Conservation (phyloP, 495 filamentous ascomycete species). For the Penicillium parvum region DNA sequence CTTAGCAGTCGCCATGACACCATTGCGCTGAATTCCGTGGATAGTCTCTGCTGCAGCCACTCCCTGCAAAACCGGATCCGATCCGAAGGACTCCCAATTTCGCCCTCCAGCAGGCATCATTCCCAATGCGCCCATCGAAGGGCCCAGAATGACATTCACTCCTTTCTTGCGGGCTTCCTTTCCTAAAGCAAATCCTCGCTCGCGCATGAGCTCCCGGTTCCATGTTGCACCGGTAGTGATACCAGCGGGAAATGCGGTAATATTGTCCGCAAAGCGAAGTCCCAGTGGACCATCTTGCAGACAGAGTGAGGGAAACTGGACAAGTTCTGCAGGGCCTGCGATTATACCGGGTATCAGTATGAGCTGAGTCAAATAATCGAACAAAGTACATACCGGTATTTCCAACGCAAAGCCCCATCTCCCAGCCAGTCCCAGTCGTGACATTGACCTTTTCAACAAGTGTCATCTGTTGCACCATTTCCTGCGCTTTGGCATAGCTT, state of each 20-base stretch:
- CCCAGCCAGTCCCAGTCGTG: constrained; percentile 89
- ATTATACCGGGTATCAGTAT: background rate
- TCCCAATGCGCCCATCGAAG: constrained; percentile 72
- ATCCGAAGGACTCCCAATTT: constrained; percentile 86
- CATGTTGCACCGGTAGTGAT: constrained; percentile 84
- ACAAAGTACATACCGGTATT: constrained; percentile 58
- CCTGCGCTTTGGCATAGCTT: constrained; percentile 76
- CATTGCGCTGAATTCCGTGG: constrained; percentile 70
- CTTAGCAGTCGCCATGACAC: constrained; percentile 81
- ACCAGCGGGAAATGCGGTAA: constrained; percentile 78
- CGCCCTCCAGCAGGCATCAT: constrained; percentile 80
- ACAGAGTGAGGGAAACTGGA: constrained; percentile 80
- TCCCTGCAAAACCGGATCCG: constrained; percentile 71
- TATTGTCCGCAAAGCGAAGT: constrained; percentile 69
- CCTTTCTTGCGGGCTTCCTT: constrained; percentile 67
- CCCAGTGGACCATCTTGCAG: constrained; percentile 90
- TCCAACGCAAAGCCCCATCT: constrained; percentile 84
- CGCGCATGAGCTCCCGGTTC: constrained; percentile 75
- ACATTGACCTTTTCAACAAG: constrained; percentile 91
- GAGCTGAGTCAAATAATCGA: background rate
- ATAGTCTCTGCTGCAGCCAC: constrained; percentile 66
- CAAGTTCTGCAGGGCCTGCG: constrained; percentile 55
- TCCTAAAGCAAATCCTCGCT: constrained; percentile 63
- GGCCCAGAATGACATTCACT: constrained; percentile 71
- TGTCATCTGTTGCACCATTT: constrained; percentile 76